Percentiles rank a stretch among this genome's conserved stretches.
phyloP scores from a whole-genome alignment of 305 asterid species.

The Lippia alba region DNA sequence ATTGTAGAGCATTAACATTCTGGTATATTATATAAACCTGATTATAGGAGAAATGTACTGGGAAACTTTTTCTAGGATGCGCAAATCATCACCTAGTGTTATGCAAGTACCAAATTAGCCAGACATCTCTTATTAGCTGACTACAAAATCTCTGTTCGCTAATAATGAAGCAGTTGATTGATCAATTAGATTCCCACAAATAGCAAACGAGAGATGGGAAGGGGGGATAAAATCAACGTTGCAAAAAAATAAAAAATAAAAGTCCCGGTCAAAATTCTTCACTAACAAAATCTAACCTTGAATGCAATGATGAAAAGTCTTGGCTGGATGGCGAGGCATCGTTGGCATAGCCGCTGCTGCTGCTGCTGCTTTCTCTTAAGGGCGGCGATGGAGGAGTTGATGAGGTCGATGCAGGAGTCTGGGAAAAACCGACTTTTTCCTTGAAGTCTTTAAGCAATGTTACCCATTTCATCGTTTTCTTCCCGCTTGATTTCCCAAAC shows the following conservation, averaged over 20 bases:
- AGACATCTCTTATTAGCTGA: constrained; percentile 31
- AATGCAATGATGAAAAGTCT: constrained; percentile 64
- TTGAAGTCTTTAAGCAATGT: constrained; percentile 94
- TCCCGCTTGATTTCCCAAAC: constrained; percentile 68
- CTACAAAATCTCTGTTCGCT: constrained; percentile 1
- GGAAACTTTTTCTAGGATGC: neutral
- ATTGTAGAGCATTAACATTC: constrained; percentile 5
- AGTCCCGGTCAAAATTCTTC: constrained; percentile 33
- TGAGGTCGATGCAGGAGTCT: constrained; percentile 56
- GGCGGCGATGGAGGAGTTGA: constrained; percentile 66
- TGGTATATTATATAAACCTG: constrained; percentile 12
- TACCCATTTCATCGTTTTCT: constrained; percentile 89
- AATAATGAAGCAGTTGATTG: constrained; percentile 35
- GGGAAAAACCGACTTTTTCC: constrained; percentile 93
- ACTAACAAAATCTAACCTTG: constrained; percentile 61
- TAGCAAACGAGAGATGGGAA: neutral
- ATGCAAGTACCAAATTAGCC: constrained; percentile 19
- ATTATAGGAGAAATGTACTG: constrained; percentile 7
- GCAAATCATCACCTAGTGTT: constrained; percentile 13
- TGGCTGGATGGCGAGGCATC: constrained; percentile 51
- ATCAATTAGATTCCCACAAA: constrained; percentile 23
- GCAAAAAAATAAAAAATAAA: constrained; percentile 14
- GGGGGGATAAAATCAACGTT: neutral
- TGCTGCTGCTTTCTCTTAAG: constrained; percentile 51
- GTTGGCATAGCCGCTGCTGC: constrained; percentile 43